Percentiles rank a stretch among this genome's conserved stretches.
Evolutionary conservation across 257 asterid species (phyloP).

Genomic region (Handroanthus guayacan): DNA sequence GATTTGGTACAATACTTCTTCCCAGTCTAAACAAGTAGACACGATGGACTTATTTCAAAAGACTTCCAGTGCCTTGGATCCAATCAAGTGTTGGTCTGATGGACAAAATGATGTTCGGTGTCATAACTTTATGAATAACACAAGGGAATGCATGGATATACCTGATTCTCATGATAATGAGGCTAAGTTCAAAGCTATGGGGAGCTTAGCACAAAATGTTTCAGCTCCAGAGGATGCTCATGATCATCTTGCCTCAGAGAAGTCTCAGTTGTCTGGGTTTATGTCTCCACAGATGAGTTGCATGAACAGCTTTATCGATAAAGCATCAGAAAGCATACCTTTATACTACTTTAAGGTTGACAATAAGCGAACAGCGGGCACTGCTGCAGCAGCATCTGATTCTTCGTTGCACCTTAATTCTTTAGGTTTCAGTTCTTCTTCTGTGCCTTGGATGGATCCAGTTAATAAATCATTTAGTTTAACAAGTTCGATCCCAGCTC

Average conservation of each 20-base stretch:
- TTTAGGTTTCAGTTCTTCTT: constrained; percentile 84
- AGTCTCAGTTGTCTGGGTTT: constrained; percentile 90
- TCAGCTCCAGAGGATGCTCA: constrained; percentile 52
- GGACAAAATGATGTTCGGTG: constrained; percentile 55
- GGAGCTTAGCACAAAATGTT: constrained; percentile 58
- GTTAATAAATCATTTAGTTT: constrained; percentile 79
- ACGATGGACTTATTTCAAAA: constrained; percentile 72
- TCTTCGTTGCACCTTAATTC: constrained; percentile 67
- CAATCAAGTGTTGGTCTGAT: constrained; percentile 69
- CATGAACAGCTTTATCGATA: constrained; percentile 88
- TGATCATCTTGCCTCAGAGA: constrained; percentile 78
- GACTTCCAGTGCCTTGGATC: constrained; percentile 77
- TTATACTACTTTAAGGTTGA: constrained; percentile 89
- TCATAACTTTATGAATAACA: constrained; percentile 44
- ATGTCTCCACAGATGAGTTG: constrained; percentile 94
- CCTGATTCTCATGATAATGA: constrained; percentile 54
- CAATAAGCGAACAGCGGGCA: constrained; percentile 56
- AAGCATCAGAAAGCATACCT: constrained; percentile 92
- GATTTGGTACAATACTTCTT: constrained; percentile 89
- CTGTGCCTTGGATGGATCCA: constrained; percentile 95
- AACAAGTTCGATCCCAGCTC: constrained; percentile 78
- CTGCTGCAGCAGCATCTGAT: constrained; percentile 63
- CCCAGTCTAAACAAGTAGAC: constrained; percentile 78
- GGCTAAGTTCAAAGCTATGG: constrained; percentile 60
- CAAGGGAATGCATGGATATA: constrained; percentile 47